Evolutionary conservation across 495 filamentous ascomycete species (phyloP), one percentile per base, ranked within the genome.

Genomic region (Penicillium longicatenatum): DNA sequence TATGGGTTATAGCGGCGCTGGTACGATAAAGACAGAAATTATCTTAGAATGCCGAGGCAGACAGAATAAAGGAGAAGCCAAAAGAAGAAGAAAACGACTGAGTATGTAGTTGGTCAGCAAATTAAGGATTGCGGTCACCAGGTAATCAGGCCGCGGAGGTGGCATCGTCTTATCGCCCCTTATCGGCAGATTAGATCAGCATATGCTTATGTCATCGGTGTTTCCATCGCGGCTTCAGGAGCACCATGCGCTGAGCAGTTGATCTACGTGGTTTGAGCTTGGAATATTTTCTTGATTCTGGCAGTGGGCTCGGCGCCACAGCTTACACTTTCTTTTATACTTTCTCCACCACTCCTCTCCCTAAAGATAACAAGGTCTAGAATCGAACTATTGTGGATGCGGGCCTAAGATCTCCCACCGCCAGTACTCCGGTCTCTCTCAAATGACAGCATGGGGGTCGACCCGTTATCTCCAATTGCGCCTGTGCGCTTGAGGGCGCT

Each of bases 401-500:
- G 69, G 70, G 64, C 64, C 63, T 69, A 61, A 70, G 59, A 61
- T 66, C 59, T 58, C 63, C 62, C 62, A 67, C 62, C 70, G 65
- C 54, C 58, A 72, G 63, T 62, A 48, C 65, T 61, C 60, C 52
- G 53, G 62, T 58, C 52, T 54, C 51, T 59, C 55, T 64, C 64
- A 66, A 56, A 74, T 70, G 79, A 80, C 75, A 88, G 66, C 59
- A 96, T 96, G 92, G 85, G 82, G 65, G 82, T 91, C 65, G 93
- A 97, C 72, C 85, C 89, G 63, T 84, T 96, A 64, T 89, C 92
- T 61, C 92, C 91, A 64, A 82, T 91, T 75, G 88, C 93, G 67
- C 92, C 95, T 58, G 93, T 90, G 75, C 89, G 90, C 77, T 82
- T 98, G 61, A 86, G 87, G 70, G 90, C 86, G 42, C 81, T 97